A percentile compares a stretch with the other conserved stretches of the same genome.
These are phyloP conservation scores for Clavispora fructus DNA, from an alignment of 805 yeast genomes.

Conservation along the genomic window DNA sequence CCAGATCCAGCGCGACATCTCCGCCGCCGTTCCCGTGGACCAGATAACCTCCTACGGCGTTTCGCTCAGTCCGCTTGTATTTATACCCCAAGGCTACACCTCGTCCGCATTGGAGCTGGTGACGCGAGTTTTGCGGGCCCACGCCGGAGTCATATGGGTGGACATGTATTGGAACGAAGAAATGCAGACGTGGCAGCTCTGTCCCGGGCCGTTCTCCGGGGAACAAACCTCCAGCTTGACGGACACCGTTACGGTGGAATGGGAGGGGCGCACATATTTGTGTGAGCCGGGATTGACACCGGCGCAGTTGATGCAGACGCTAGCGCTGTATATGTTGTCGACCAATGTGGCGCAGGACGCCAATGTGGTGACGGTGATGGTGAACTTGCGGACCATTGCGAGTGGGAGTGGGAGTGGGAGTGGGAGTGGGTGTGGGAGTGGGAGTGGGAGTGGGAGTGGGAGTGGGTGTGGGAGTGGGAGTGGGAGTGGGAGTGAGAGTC, in stretches of 20 bases:
- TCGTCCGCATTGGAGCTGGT: constrained; percentile 5
- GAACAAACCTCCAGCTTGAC: constrained; percentile 19
- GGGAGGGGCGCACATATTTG: constrained; percentile 22
- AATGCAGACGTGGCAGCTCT: constrained; percentile 45
- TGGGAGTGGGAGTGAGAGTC: neutral
- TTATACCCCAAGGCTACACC: constrained; percentile 26
- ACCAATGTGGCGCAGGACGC: constrained; percentile 33
- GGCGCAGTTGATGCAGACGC: constrained; percentile 15
- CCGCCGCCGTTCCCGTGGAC: constrained; percentile 26
- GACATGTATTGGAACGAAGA: constrained; percentile 55
- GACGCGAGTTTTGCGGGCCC: constrained; percentile 10
- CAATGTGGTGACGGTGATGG: constrained; percentile 26
- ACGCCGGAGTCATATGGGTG: constrained; percentile 11
- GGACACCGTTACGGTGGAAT: constrained; percentile 12
- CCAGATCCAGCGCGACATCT: constrained; percentile 33
- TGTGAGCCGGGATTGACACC: constrained; percentile 29
- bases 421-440: too few species aligned
- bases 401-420: too few species aligned
- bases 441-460: too few species aligned
- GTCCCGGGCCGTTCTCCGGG: constrained; percentile 42
- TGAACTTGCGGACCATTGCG: constrained; percentile 29
- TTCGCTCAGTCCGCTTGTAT: constrained; percentile 23
- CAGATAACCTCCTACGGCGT: constrained; percentile 30
- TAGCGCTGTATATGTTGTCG: constrained; percentile 15
- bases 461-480: too few species aligned